Evolutionary conservation across 257 asterid species (phyloP).

Genomic region (Henckelia pumila): DNA sequence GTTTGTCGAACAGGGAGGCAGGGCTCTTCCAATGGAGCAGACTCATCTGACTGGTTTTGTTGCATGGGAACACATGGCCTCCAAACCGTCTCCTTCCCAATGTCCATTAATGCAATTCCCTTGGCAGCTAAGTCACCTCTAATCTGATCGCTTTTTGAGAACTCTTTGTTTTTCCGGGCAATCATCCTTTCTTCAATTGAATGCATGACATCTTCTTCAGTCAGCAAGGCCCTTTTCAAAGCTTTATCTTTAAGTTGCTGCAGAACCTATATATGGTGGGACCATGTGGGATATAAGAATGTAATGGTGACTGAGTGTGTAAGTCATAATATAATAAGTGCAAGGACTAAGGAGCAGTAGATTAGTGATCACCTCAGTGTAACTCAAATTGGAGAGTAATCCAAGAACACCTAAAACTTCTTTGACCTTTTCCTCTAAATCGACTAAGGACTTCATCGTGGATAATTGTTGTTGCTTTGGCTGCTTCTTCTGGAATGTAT

Average conservation of each 20-base stretch:
- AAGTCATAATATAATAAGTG: background rate
- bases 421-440: constrained; percentile 38
- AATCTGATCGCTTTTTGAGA: constrained; percentile 55
- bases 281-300: background rate
- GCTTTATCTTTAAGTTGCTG: constrained; percentile 82
- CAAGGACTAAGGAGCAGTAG: background rate
- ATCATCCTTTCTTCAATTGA: constrained; percentile 57
- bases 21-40: constrained; percentile 1
- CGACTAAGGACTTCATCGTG: constrained; percentile 28
- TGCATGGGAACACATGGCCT: constrained; percentile 63
- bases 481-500: constrained; percentile 31
- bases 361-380: constrained; percentile 36
- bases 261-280: constrained; percentile 49
- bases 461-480: constrained; percentile 34
- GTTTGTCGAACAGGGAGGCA: background rate
- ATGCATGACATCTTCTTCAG: constrained; percentile 53
- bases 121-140: constrained; percentile 55
- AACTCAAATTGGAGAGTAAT: constrained; percentile 34
- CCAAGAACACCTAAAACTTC: constrained; percentile 38
- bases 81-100: constrained; percentile 80
- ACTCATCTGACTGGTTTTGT: constrained; percentile 30
- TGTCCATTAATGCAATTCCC: constrained; percentile 82
- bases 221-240: constrained; percentile 58
- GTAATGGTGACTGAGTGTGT: background rate
- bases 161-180: constrained; percentile 65